A percentile compares a stretch with the other conserved stretches of the same genome.
Evolutionary conservation across 257 asterid species (phyloP).

Genomic region (Jacaranda mimosifolia): DNA sequence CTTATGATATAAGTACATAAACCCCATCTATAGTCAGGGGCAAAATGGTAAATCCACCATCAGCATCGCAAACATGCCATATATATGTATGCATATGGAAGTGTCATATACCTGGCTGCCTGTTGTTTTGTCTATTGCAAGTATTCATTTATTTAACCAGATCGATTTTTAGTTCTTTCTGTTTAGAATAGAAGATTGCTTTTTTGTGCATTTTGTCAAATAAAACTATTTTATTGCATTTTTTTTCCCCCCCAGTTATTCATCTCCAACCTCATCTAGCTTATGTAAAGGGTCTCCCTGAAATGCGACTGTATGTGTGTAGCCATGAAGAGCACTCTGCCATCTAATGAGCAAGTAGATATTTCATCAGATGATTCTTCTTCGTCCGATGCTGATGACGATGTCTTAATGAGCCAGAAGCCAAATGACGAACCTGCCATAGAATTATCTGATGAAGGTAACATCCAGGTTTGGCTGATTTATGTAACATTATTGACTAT

Average conservation of each 20-base stretch:
- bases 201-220: conserved; percentile 2
- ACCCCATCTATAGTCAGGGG: no score
- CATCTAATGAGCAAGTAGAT: conserved; percentile 57
- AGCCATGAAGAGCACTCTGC: conserved; percentile 47
- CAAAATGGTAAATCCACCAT: no score
- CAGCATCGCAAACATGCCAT: no score
- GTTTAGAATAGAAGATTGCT: neutral
- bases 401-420: conserved; percentile 34
- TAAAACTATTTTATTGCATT: neutral
- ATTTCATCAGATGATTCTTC: conserved; percentile 71
- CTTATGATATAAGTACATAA: no score
- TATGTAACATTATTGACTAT: no score
- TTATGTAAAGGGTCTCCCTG: conserved; percentile 18
- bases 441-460: conserved; percentile 62
- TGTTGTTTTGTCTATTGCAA: no score
- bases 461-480: neutral
- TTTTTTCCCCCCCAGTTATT: conserved; percentile 8
- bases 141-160: no score
- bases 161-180: neutral
- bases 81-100: neutral
- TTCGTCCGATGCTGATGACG: conserved; percentile 54
- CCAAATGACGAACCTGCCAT: conserved; percentile 39
- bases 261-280: conserved; percentile 24
- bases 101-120: neutral
- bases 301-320: conserved; percentile 21